Base-by-base conservation (phyloP, 2,329 filamentous ascomycete species). In the Calonectria honghensis region DNA sequence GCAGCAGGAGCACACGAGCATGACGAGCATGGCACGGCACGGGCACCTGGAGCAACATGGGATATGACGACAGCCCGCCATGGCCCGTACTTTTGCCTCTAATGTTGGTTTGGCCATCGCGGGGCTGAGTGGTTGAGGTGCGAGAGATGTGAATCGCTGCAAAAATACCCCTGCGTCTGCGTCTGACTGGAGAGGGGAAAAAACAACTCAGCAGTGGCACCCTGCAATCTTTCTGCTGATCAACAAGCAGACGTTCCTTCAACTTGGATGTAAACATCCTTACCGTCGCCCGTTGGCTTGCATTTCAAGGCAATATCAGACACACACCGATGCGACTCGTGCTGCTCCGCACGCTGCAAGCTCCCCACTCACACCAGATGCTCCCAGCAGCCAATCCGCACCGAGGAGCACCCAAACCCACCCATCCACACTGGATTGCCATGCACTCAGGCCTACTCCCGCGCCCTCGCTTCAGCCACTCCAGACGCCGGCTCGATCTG, bases 331-430 rank as follows among this genome's bases (percentile, higher is more conserved):
- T 65, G 68, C 57, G n/a, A 63, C 57, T 70, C 41, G 54, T 64
- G 68, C 31, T 64, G 68, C 68, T 70, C 68, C 57, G 68, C 68
- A 64, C 29, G 31, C 24, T 48, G 16, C 41, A 64, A 59, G 54
- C 65, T 54, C 48, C 51, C 71, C 71, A 73, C 72, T 66, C 72
- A 66, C 72, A 73, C 61, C 51, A 59, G 63, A 54, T 66, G 51
- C 14, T 54, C 29, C 45, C 27, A 29, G 54, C 45, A 68, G 70
- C 71, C 66, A 73, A 69, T 69, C 71, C 65, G 20, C 57, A 27
- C 24, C 1, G 57, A 52, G 48, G 16, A 59, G 48, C 48, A 65
- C 57, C 27, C 69, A 9, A 57, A 59, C 31, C 68, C 68, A 74
- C 66, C 68, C 68, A 74, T 54, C 51, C 61, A 65, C 57, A 66